Evolutionary conservation across 345 rosid species (phyloP).

Genomic region (Populus nigra): DNA sequence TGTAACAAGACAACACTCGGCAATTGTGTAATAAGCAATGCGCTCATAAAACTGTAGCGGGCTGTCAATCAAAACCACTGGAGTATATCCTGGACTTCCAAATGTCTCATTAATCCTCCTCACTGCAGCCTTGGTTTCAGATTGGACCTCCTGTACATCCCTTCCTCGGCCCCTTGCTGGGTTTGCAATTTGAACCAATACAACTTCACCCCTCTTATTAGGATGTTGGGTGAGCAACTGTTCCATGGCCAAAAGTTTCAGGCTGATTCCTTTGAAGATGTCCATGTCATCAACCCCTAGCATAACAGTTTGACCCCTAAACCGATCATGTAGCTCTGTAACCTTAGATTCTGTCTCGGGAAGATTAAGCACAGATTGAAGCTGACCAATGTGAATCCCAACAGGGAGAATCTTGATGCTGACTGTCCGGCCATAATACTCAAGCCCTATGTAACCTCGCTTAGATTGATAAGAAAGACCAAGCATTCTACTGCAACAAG

Average conservation of each 20-base stretch:
- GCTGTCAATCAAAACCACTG: conserved; percentile 65
- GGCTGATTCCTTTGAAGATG: conserved; percentile 88
- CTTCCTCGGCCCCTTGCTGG: conserved; percentile 94
- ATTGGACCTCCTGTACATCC: conserved; percentile 76
- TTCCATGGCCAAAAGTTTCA: conserved; percentile 94
- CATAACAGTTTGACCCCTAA: conserved; percentile 58
- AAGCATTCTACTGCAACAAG: conserved; percentile 95
- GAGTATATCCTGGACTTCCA: conserved; percentile 75
- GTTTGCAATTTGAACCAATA: conserved; percentile 90
- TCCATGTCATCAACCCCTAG: conserved; percentile 98
- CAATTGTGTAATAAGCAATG: conserved; percentile 82
- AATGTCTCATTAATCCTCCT: conserved; percentile 67
- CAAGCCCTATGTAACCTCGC: conserved; percentile 85
- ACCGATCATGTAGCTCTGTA: conserved; percentile 58
- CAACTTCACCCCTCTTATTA: conserved; percentile 61
- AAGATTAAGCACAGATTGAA: conserved; percentile 67
- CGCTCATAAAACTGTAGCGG: conserved; percentile 86
- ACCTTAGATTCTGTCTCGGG: conserved; percentile 71
- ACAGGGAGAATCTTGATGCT: conserved; percentile 92
- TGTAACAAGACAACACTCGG: conserved; percentile 92
- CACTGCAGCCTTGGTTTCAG: conserved; percentile 69
- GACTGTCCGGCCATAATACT: conserved; percentile 83
- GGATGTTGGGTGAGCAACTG: conserved; percentile 78
- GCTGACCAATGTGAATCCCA: conserved; percentile 86
- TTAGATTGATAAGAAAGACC: conserved; percentile 87